Base-by-base conservation (phyloP, 176 grass and related monocot genomes). In the Carex parvula region DNA sequence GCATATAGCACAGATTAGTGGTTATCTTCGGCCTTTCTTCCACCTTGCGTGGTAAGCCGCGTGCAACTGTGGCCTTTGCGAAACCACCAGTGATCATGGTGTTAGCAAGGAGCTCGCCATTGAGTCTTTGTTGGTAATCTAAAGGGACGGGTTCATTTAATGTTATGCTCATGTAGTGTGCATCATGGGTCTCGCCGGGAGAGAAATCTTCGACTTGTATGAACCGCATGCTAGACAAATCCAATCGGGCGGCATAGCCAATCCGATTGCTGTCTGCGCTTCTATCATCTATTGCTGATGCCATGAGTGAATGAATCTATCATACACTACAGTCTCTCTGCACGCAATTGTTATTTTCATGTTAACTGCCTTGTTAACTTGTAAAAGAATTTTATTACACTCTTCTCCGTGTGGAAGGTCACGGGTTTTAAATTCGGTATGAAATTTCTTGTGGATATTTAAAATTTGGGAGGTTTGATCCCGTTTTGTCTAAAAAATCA, bases 81-180 rank as follows among this genome's bases (percentile, higher is more conserved):
- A 56, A 78, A 17, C 73, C 73, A 32, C 73, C 73, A 4, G 52
- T 78, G 52, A 78, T 56, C 52, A 78, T 57, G 48, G 73, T 78
- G 18, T 78, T 78, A 56, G 73, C 52, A 15, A 78, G 73, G 52
- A 78, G 73, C 52, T 78, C 73, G 6, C 52, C 73, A 2, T 78
- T 78, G 53, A 78, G 73, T 78, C 73, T 55, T 18, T 78, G 73
- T 78, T 78, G 73, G 15, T 78, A 52, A 57, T 78, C 8, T 2
- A 78, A 56, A 8, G 73, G 30, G 24, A 78, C 73, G 8, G 73
- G 73, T 26, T 78, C 73, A 18, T 57, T 56, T 33, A 78, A 32
- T 55, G 73, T 78, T 57, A 78, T 78, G 52, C 6, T 78, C 73
- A 35, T 78, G 53, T 78, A 78, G 48, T 55, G 26, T 6, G 52